Base-by-base conservation (phyloP, 495 filamentous ascomycete genomes). In the Aspergillus biplanus region DNA sequence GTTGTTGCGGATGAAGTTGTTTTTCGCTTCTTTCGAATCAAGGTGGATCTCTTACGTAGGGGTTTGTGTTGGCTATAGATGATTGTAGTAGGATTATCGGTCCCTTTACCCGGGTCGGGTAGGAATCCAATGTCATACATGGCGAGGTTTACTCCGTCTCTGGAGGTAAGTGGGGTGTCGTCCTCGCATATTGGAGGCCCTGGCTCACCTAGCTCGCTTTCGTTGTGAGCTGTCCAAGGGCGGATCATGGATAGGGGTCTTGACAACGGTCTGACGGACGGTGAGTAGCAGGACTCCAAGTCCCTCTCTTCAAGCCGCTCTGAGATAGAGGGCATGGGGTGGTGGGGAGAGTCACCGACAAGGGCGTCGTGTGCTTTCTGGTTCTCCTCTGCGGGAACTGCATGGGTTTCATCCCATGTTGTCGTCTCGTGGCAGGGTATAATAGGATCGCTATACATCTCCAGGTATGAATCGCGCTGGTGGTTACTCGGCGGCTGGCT, bases 171-270 rank as follows among this genome's bases (percentile, higher is more conserved):
- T 56, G 71, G 62, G 60, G 46, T 16, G n/a, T 68, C 65, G 55
- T 77, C 75, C 27, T 73, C 71, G 58, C 69, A 71, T 63, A 78
- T 69, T 2, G 74, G 70, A 4, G 71, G 73, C 16, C 75, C 75
- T 1, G 75, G 75, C 58, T 79, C 76, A 52, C 77, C 77, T 18
- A 79, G 71, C 9, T 79, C 67, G 39, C 48, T 59, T 46, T 66
- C 64, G 37, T 68, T 37, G 8, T 65, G 48, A n/a, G 44, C 49
- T 18, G 65, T 63, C 55, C 61, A 69, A 56, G 66, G 63, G 34
- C 63, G 67, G n/a, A 71, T 71, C 7, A 67, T 62, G 4, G 73
- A 65, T 8, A 66, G 46, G 8, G 67, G 63, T 12, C 63, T 60
- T 1, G 73, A 65, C 11, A 66, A 48, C 6, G 68, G 63, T 35